Conservation (phyloP, 306 rosid species). For the Cyclanthera cordifolia region DNA sequence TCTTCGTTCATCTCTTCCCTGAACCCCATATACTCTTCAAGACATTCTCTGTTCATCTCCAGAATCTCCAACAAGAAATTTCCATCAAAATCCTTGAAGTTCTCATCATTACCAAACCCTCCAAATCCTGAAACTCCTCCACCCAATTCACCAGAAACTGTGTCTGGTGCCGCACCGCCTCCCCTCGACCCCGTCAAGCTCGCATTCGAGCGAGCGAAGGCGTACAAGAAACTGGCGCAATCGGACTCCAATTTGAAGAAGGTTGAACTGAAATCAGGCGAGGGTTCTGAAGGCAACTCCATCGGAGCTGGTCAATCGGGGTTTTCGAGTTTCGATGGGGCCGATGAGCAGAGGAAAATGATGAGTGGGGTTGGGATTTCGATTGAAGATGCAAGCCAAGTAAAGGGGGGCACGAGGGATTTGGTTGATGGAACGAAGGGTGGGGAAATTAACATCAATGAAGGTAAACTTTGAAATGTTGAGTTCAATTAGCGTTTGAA, state of each 20-base stretch:
- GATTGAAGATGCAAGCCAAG: constrained; percentile 45
- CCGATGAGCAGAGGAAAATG: constrained; percentile 27
- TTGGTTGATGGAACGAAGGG: constrained; percentile 8
- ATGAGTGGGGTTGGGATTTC: constrained; percentile 38
- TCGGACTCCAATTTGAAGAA: constrained; percentile 17
- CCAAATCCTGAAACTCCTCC: constrained; percentile 31
- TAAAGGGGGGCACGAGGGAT: not conserved
- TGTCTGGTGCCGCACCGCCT: constrained; percentile 14
- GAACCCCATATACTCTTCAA: constrained; percentile 26
- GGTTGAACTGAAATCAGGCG: not conserved
- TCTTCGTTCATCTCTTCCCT: constrained; percentile 35
- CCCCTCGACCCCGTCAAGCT: constrained; percentile 50
- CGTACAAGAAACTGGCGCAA: constrained; percentile 30
- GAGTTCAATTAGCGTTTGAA: not conserved
- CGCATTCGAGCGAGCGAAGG: constrained; percentile 52
- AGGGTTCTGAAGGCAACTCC: constrained; percentile 13
- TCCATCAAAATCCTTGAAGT: constrained; percentile 26
- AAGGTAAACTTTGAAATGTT: constrained; percentile 25
- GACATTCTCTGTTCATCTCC: constrained; percentile 21
- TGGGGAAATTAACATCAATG: constrained; percentile 10
- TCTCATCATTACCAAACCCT: constrained; percentile 23
- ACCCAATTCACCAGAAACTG: constrained; percentile 22
- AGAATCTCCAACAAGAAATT: constrained; percentile 15
- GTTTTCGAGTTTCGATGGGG: constrained; percentile 10
- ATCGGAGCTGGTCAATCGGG: constrained; percentile 13